Base-by-base conservation (phyloP, 305 asterid species). In the Fraxinus nigra region DNA sequence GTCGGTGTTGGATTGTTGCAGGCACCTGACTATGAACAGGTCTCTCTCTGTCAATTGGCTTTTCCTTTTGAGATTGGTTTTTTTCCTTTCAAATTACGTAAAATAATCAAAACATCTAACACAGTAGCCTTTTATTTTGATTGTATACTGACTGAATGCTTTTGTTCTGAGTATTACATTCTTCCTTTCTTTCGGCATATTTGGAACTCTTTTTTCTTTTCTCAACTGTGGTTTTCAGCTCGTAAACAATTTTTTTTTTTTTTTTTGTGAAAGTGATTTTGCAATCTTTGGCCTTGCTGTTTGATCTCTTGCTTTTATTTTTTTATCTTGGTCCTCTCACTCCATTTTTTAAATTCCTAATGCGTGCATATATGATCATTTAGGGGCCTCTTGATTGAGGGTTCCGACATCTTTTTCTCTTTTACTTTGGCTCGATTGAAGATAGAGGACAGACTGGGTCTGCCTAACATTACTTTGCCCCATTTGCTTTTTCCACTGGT, bases 1-100 rank as follows among this genome's bases (percentile, higher is more conserved):
- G 94, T 91, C 86, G 91, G 86, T 87, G 94, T 89, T 90, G 92
- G 91, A 85, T 81, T 89, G 81, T 89, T 90, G 93, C 93, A 78
- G 97, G 96, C 91, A 89, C 94, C 82, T 91, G 90, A 97, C 87
- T 78, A 86, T 86, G 86, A 88, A 86, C 83, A 87, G 95, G 97
- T 92, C 56, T 86, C 46, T 79, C 80, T 85, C 79, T 65, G 35
- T 65, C 73, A 26, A 26, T 26, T 65, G 70, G 18, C 73, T 11
- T 24, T 65, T 65, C 5, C 7, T 65, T 65, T 65, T 11, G 11
- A 65, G 18, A 26, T 10, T 33, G 5, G 18, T 11, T 13, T 65
- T 65, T 65, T 24, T 10, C 34, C 37, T 65, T 10, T 65, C 32
- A 9, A 61, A 61, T 61, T 61, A 61, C 16, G 1, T 61, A 7